Evolutionary conservation across 805 yeast genomes (phyloP), one percentile per base, ranked within the genome.

Genomic region (Wickerhamomyces strasburgensis): DNA sequence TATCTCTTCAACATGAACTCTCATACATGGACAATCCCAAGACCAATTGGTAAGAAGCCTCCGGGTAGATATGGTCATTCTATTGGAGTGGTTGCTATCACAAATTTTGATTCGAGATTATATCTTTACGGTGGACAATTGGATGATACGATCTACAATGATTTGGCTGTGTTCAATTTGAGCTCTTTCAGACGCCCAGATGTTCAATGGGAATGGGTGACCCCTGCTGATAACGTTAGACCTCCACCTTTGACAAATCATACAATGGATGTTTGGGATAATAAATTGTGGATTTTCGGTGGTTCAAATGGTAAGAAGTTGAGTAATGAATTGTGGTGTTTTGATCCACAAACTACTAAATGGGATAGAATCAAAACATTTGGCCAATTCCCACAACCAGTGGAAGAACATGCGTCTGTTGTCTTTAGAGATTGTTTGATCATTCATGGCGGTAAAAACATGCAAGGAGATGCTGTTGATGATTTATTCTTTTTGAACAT

Each of bases 101-200:
- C 74, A 14, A 78, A 79, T 46, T 68, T 68, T 49, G 76, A 74
- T 48, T 67, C 77, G 0, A 69, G 68, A 36, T 67, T 93, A 33
- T 93, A 80, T 58, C 69, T 93, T 5, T 93, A 87, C 64, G 99
- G 98, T 39, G 99, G 99, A 40, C 97, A 90, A 60, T 73, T 89
- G 46, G 93, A 88, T 58, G 85, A 82, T 48, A 78, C 78, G 14
- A 74, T 73, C 49, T 89, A 85, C 61, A 80, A 82, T 58, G 98
- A 93, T 58, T 62, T 90, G 52, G 81, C 83, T 66, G 78, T 77
- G 42, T 93, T 87, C 61, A 97, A 93, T 59, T 69, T 90, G 46
- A 83, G 93, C 24, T 76, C 87, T 14, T 85, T 90, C 64, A 76
- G 94, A 51, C 77, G 83, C 46, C 84, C 94, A 14, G 76, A 75